Conservation (phyloP, 2,329 filamentous ascomycete genomes). For the Fusarium luffae region DNA sequence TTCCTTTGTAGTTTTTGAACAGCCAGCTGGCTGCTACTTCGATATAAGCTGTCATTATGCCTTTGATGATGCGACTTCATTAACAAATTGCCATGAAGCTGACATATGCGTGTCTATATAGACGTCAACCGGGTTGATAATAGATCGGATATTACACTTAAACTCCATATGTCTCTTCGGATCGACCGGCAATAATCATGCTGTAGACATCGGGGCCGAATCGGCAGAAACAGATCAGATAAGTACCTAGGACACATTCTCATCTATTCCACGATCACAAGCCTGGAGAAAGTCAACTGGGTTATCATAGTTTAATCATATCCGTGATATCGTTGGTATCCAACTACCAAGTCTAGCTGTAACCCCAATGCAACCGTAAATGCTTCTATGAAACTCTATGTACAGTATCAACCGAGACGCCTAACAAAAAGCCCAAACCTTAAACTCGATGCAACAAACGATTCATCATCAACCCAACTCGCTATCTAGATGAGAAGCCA, state of each 20-base stretch:
- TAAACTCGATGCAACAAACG: not conserved
- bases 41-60: conserved; percentile 45
- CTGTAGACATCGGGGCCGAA: conserved; percentile 31
- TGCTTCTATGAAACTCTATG: not conserved
- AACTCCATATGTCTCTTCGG: conserved; percentile 13
- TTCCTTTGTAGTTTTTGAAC: conserved; percentile 52
- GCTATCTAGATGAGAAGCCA: conserved; percentile 28
- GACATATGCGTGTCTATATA: not conserved
- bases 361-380: not conserved
- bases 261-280: not conserved
- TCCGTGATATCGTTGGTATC: not conserved
- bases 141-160: not conserved
- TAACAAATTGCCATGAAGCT: not conserved
- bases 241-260: not conserved
- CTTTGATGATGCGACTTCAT: not conserved
- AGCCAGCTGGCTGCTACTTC: conserved; percentile 54
- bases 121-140: not conserved
- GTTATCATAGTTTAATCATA: not conserved
- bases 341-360: not conserved
- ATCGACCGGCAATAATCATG: conserved; percentile 35
- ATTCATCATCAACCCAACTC: not conserved
- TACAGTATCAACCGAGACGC: not conserved
- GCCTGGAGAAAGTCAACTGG: not conserved
- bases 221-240: conserved; percentile 26
- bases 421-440: not conserved